Base-by-base conservation (phyloP, 257 asterid genomes). In the Anisodus tanguticus region DNA sequence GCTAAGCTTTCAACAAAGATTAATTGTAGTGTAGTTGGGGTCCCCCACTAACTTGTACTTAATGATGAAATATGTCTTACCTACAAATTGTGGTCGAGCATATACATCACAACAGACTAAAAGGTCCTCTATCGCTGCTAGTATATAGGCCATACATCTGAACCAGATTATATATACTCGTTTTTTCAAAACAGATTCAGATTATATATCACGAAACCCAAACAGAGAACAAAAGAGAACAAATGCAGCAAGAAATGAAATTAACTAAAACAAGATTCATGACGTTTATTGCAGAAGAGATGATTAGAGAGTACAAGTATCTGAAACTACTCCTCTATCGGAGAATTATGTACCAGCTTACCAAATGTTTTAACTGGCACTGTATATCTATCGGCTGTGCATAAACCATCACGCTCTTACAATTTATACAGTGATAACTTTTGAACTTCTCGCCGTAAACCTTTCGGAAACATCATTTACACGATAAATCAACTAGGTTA, bases 401-500 rank as follows among this genome's bases (percentile, higher is more conserved):
- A 35, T 19, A 19, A 45, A 26, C 41, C 57, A 76, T 31, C 81
- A 51, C 22, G 19, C n/a, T 77, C 62, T 63, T 63, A 19, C 16
- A n/a, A 45, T 9, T 54, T 41, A 77, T 77, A 77, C 62, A 19
- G 41, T 63, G 43, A 10, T 22, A 13, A 66, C 41, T 26, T 31
- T 31, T 4, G 72, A 12, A 31, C n/a, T 66, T 66, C 45, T 66
- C 45, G 8, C 17, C 47, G 45, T 31, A 66, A 12, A 66, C 72
- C 43, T 66, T 66, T 66, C 11, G 55, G 7, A 8, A 51, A 51
- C 55, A 8, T 9, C 72, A 64, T 47, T 60, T 57, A 71, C 45
- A 43, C 81, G 66, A 77, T 67, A 81, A 85, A 26, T 87, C 64
- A 67, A 41, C 68, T 83, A 64, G 72, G 39, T 1, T 35, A 12